Evolutionary conservation across 257 asterid genomes (phyloP).

Genomic region (Thymus quinquecostatus): DNA sequence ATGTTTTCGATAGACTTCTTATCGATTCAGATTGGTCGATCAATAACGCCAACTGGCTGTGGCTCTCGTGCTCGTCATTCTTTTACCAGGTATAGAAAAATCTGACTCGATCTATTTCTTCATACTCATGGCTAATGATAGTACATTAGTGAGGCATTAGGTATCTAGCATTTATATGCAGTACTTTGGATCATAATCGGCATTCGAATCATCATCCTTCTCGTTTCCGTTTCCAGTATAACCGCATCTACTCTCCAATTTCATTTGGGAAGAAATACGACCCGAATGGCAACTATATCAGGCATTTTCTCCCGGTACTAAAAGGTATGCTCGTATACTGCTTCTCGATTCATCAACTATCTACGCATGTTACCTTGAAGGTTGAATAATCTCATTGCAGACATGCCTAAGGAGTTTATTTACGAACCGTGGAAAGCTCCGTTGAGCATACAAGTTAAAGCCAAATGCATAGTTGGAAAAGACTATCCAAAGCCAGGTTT

Average conservation of each 20-base stretch:
- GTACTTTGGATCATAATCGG: neutral
- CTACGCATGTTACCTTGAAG: conserved; percentile 22
- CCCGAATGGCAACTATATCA: conserved; percentile 74
- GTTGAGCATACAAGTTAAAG: conserved; percentile 70
- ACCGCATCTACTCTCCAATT: conserved; percentile 90
- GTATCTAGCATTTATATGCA: too few relatives aligned
- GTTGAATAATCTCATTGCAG: conserved; percentile 46
- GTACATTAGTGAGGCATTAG: neutral
- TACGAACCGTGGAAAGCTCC: conserved; percentile 99
- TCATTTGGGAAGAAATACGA: conserved; percentile 94
- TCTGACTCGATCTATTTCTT: conserved; percentile 4
- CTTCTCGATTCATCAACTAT: conserved; percentile 23
- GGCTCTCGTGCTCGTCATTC: conserved; percentile 97
- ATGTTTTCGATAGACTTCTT: conserved; percentile 91
- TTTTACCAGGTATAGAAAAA: conserved; percentile 73
- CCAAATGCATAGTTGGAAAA: conserved; percentile 80
- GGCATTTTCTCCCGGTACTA: conserved; percentile 87
- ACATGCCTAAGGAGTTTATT: conserved; percentile 95
- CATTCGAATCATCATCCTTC: conserved; percentile 23
- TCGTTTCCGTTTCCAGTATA: conserved; percentile 62
- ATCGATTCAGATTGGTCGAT: conserved; percentile 97
- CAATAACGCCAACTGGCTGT: conserved; percentile 94
- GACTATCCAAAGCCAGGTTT: conserved; percentile 98
- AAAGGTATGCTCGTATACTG: conserved; percentile 56
- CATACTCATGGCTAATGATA: conserved; percentile 8